Evolutionary conservation across 2,329 filamentous ascomycete species (phyloP), one percentile per base, ranked within the genome.

Genomic region (Phoma sp.): DNA sequence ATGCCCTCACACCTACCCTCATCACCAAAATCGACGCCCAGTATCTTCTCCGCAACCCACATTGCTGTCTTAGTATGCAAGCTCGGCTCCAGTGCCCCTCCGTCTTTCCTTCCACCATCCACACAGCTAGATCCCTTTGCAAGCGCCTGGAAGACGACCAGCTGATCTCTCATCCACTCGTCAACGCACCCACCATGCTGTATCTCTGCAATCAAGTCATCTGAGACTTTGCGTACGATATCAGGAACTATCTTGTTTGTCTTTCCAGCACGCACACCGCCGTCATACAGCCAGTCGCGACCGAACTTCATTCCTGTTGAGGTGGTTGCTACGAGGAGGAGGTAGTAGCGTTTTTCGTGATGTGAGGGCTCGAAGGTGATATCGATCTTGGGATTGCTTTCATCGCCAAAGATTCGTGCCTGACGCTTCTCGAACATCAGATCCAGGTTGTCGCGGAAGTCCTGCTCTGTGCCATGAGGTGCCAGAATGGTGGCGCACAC

Each of bases 131-230:
- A 62, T 0, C 80, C 80, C 7, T 71, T 60, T 4, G 82, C 82
- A 18, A 87, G 68, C 13, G 82, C 82, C 63, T 86, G 82, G 52
- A 85, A 87, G 0, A 87, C 76, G 1, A 86, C 80, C 24, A 87
- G 59, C 61, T 87, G 84, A 67, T 87, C 85, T 38, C 81, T 73
- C 78, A 85, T 77, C 57, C 79, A 76, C 63, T 79, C 77, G 60
- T 87, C 84, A 4, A 85, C 78, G 59, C 77, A 82, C 0, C 80
- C 78, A 0, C 72, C 75, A 53, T 78, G 73, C 10, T 70, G 65
- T 39, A 83, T 68, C 53, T 86, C 82, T 1, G 59, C 43, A 0
- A 76, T 62, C 30, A 86, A 68, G 8, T 79, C 73, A 1, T 71
- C 64, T 3, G 79, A 73, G 4, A 83, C 82, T 7, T 68, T 66